Conservation (phyloP, 2,329 filamentous ascomycete genomes). For the Cadophora luteo-olivacea region DNA sequence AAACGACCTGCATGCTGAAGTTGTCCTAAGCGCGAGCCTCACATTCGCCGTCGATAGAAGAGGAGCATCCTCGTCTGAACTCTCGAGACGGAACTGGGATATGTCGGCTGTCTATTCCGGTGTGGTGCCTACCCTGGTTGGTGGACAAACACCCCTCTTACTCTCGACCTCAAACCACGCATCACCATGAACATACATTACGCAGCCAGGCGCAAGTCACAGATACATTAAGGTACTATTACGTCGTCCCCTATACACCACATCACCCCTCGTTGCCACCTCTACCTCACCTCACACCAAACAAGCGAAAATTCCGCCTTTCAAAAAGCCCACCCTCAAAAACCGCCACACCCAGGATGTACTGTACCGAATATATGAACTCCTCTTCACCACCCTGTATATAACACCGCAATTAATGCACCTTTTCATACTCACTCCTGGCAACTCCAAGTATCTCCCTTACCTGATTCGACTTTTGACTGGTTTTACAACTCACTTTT, state of each 20-base stretch:
- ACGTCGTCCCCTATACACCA: background rate
- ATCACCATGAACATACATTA: background rate
- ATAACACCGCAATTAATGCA: slow-evolving; percentile 6
- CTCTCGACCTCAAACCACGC: background rate
- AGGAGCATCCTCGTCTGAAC: background rate
- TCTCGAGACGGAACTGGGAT: background rate
- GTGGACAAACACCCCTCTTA: background rate
- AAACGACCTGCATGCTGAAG: background rate
- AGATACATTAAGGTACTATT: background rate
- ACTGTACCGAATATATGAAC: slow-evolving; percentile 2
- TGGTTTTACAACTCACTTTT: background rate
- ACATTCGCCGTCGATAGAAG: background rate
- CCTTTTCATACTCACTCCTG: background rate
- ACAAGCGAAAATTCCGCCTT: background rate
- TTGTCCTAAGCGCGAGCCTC: background rate
- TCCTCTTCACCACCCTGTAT: background rate
- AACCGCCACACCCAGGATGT: background rate
- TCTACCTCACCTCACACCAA: background rate
- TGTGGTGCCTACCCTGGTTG: background rate
- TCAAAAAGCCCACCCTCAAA: background rate
- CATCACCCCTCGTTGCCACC: background rate
- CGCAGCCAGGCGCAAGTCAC: background rate
- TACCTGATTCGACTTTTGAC: background rate
- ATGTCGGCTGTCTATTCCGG: background rate
- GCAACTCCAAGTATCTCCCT: background rate